phyloP scores from a whole-genome alignment of 192 early-diverging fungal genomes.

The Bifiguratus adelaidae region DNA sequence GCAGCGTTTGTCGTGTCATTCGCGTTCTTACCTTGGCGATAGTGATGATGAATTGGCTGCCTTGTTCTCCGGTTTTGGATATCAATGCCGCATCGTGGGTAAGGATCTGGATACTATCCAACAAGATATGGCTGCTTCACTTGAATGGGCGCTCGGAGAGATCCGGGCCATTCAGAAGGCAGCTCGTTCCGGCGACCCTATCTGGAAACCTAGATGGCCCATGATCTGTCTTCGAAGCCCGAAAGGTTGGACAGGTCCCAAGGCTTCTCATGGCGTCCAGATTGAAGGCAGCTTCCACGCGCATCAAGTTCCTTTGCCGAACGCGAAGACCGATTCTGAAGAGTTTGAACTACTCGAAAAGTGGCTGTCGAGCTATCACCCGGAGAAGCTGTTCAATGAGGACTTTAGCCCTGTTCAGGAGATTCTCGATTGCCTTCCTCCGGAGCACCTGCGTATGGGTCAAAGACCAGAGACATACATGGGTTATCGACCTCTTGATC shows the following conservation, averaged over 20 bases:
- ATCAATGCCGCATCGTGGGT: constrained; percentile 26
- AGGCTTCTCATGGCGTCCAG: constrained; percentile 16
- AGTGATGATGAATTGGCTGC: constrained; percentile 20
- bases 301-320: constrained; percentile 28
- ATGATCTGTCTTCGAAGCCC: constrained; percentile 28
- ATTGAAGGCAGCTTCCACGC: constrained; percentile 27
- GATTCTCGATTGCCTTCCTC: constrained; percentile 12
- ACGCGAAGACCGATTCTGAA: constrained; percentile 18
- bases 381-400: constrained; percentile 19
- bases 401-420: constrained; percentile 11
- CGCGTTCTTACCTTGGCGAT: neutral
- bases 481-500: constrained; percentile 16
- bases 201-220: constrained; percentile 29
- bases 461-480: constrained; percentile 19
- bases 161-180: constrained; percentile 24
- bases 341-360: constrained; percentile 14
- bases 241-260: constrained; percentile 33
- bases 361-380: constrained; percentile 23
- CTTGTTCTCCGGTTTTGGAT: constrained; percentile 30
- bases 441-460: constrained; percentile 19
- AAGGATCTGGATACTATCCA: constrained; percentile 16
- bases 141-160: constrained; percentile 26
- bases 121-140: constrained; percentile 25
- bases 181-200: constrained; percentile 21
- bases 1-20: neutral